Evolutionary conservation across 78 protist genomes (phyloP).

Genomic region (Tieghemostelium lacteum): DNA sequence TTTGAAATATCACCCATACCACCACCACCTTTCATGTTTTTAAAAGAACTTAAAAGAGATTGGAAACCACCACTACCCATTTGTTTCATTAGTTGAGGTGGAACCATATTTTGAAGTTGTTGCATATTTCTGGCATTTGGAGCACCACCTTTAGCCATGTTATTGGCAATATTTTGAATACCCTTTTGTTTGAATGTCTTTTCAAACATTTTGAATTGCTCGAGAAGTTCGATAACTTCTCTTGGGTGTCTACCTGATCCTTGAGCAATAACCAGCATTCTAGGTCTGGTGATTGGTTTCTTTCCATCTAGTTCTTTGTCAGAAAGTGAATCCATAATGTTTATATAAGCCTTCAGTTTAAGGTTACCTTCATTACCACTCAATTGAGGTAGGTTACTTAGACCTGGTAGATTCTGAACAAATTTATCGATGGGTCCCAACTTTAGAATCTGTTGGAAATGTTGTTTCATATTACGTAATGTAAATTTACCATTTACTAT

Average conservation of each 20-base stretch:
- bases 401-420: slow-evolving; percentile 73
- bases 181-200: slow-evolving; percentile 27
- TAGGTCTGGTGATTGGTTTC: slow-evolving; percentile 69
- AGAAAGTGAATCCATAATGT: slow-evolving; percentile 97
- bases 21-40: slow-evolving; percentile 34
- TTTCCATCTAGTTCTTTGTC: slow-evolving; percentile 86
- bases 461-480: slow-evolving; percentile 97
- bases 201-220: slow-evolving; percentile 82
- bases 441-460: slow-evolving; percentile 90
- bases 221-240: slow-evolving; percentile 90
- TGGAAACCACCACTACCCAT: slow-evolving; percentile 90
- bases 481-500: slow-evolving; percentile 88
- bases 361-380: slow-evolving; percentile 79
- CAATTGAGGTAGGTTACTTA: slow-evolving; percentile 53
- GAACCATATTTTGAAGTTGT: slow-evolving; percentile 87
- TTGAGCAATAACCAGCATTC: slow-evolving; percentile 86
- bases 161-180: neutral
- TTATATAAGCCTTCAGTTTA: slow-evolving; percentile 88
- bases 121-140: slow-evolving; percentile 26
- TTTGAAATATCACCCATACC: slow-evolving; percentile 60
- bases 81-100: slow-evolving; percentile 91
- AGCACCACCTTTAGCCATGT: slow-evolving; percentile 21
- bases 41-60: slow-evolving; percentile 39
- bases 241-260: slow-evolving; percentile 90
- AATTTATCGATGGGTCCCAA: slow-evolving; percentile 93